phyloP scores from a whole-genome alignment of 2,329 filamentous ascomycete genomes.

The Calonectria crousiana region DNA sequence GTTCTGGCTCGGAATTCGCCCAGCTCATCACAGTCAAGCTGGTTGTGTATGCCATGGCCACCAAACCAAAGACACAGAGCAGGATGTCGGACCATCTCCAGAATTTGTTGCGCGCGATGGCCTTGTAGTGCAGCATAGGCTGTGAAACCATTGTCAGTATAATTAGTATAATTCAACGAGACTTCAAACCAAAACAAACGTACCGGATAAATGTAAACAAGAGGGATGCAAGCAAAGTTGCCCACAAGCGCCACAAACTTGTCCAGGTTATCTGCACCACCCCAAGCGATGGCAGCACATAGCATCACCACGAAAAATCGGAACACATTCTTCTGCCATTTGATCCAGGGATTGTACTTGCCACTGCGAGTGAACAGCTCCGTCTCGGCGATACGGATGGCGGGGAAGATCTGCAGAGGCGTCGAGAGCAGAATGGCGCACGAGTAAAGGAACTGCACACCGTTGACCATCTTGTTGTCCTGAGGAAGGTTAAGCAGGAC shows the following conservation, averaged over 20 bases:
- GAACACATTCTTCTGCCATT: conserved; percentile 99
- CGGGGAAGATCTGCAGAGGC: conserved; percentile 95
- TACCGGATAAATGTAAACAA: conserved; percentile 98
- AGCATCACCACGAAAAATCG: conserved; percentile 91
- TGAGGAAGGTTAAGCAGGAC: conserved; percentile 97
- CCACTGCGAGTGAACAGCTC: conserved; percentile 93
- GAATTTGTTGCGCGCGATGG: conserved; percentile 76
- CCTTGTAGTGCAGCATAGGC: conserved; percentile 91
- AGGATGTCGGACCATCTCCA: conserved; percentile 79
- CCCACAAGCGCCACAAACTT: conserved; percentile 98
- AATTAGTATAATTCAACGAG: conserved; percentile 36
- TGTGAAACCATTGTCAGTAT: conserved; percentile 58
- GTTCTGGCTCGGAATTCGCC: conserved; percentile 69
- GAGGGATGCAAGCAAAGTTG: conserved; percentile 96
- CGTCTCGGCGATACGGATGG: conserved; percentile 96
- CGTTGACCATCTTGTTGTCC: conserved; percentile 94
- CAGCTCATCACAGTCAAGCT: conserved; percentile 88
- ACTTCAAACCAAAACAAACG: conserved; percentile 54
- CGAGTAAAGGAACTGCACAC: conserved; percentile 97
- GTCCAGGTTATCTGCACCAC: conserved; percentile 91
- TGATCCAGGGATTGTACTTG: conserved; percentile 98
- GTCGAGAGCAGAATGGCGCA: conserved; percentile 96
- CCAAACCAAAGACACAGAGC: conserved; percentile 84
- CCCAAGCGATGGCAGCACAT: conserved; percentile 90
- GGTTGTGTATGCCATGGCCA: conserved; percentile 95